A percentile compares a stretch with the other conserved stretches of the same genome.
These are phyloP conservation scores for Blastobotrys robertii DNA, from an alignment of 805 yeast species.

Conservation along the genomic window DNA sequence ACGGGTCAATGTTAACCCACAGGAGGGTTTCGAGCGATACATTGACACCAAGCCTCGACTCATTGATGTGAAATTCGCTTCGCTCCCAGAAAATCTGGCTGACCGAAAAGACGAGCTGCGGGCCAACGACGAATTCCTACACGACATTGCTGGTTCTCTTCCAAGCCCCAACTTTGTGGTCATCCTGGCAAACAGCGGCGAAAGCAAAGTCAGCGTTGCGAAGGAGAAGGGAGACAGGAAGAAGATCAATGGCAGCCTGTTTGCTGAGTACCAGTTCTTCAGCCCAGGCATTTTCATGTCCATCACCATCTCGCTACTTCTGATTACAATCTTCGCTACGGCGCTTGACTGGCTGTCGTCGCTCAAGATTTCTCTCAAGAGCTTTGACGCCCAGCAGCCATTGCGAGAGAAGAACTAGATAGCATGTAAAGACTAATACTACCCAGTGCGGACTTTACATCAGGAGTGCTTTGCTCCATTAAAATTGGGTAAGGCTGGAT, in stretches of 20 bases:
- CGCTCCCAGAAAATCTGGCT: slow-evolving; percentile 30
- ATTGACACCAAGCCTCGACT: slow-evolving; percentile 56
- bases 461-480: no score
- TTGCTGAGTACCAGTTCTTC: slow-evolving; percentile 60
- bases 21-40: slow-evolving; percentile 41
- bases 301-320: slow-evolving; percentile 51
- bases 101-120: slow-evolving; percentile 6
- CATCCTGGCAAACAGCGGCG: slow-evolving; percentile 14
- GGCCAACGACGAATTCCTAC: slow-evolving; percentile 21
- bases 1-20: slow-evolving; percentile 32
- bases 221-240: neutral
- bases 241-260: slow-evolving; percentile 27
- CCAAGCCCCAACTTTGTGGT: slow-evolving; percentile 28
- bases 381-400: slow-evolving; percentile 47
- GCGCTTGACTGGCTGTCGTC: slow-evolving; percentile 67
- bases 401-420: neutral
- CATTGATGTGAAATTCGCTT: slow-evolving; percentile 47
- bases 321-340: slow-evolving; percentile 45
- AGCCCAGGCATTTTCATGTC: slow-evolving; percentile 77
- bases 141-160: slow-evolving; percentile 23
- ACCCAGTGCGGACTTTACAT: no score
- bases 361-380: slow-evolving; percentile 67
- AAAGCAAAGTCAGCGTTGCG: neutral
- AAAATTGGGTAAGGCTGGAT: no score
- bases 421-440: no score